Conservation (phyloP, 164 flowering plant species). For the Piper betle region DNA sequence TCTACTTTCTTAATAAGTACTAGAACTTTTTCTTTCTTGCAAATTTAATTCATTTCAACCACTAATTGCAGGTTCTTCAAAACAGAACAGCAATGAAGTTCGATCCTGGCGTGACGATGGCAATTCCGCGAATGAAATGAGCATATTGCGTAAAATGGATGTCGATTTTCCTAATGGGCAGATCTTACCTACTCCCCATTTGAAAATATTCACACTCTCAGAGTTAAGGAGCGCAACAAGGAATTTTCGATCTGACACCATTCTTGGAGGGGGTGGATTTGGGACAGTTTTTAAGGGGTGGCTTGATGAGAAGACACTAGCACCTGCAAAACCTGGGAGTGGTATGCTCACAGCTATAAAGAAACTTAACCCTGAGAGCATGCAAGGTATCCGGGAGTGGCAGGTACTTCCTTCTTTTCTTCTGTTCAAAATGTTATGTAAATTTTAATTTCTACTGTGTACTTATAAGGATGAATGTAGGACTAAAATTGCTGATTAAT, state of each 20-base stretch:
- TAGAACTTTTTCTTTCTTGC: no score
- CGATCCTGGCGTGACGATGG: no score
- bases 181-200: constrained; percentile 30
- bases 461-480: no score
- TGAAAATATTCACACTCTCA: constrained; percentile 35
- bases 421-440: neutral
- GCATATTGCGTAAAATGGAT: constrained; percentile 5
- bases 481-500: no score
- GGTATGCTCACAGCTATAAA: constrained; percentile 60
- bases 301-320: constrained; percentile 39
- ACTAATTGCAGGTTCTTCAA: no score
- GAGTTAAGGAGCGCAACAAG: constrained; percentile 46
- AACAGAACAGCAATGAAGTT: no score
- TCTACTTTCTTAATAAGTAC: no score
- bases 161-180: constrained; percentile 25
- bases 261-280: constrained; percentile 72
- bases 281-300: constrained; percentile 65
- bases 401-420: constrained; percentile 25
- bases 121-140: no score
- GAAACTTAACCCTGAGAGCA: constrained; percentile 47
- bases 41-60: no score
- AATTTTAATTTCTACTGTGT: no score
- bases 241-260: constrained; percentile 39
- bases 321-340: constrained; percentile 24
- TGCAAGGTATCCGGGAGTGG: constrained; percentile 64